Conservation (phyloP, 345 rosid species). For the Hibiscus trionum region DNA sequence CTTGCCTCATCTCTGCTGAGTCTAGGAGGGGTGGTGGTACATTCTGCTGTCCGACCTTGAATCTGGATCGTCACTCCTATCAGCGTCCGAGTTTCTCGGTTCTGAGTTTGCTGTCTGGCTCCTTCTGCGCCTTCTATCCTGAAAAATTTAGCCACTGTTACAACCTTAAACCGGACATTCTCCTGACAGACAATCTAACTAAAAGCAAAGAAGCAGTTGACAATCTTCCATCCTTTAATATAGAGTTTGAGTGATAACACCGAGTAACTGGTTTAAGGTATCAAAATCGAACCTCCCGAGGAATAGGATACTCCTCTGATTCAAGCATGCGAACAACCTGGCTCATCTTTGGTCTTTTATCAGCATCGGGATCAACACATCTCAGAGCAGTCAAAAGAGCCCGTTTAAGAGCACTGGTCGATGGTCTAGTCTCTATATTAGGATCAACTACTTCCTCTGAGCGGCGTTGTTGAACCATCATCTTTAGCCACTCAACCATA, state of each 20-base stretch:
- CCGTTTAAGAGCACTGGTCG: conserved; percentile 78
- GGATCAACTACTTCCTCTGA: conserved; percentile 87
- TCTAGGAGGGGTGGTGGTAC: neutral
- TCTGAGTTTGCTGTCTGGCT: conserved; percentile 32
- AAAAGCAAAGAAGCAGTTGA: neutral
- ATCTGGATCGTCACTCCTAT: conserved; percentile 35
- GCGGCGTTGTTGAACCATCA: conserved; percentile 79
- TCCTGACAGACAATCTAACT: neutral
- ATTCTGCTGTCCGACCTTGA: conserved; percentile 19
- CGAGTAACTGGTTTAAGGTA: neutral
- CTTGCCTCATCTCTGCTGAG: neutral
- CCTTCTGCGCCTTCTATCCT: conserved; percentile 73
- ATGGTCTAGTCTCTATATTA: conserved; percentile 60
- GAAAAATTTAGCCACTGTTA: conserved; percentile 15
- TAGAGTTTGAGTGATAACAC: neutral
- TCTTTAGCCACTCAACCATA: conserved; percentile 94
- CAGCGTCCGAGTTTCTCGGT: conserved; percentile 37
- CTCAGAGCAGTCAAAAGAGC: conserved; percentile 88
- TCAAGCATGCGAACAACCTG: conserved; percentile 94
- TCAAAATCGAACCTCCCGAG: conserved; percentile 59
- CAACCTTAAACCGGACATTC: neutral
- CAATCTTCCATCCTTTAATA: neutral
- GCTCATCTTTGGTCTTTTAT: conserved; percentile 96
- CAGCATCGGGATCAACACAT: conserved; percentile 93
- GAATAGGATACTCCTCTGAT: conserved; percentile 80